These are phyloP conservation scores for Wickerhamiella sorbophila DNA, from an alignment of 805 yeast species.

Conservation along the genomic window DNA sequence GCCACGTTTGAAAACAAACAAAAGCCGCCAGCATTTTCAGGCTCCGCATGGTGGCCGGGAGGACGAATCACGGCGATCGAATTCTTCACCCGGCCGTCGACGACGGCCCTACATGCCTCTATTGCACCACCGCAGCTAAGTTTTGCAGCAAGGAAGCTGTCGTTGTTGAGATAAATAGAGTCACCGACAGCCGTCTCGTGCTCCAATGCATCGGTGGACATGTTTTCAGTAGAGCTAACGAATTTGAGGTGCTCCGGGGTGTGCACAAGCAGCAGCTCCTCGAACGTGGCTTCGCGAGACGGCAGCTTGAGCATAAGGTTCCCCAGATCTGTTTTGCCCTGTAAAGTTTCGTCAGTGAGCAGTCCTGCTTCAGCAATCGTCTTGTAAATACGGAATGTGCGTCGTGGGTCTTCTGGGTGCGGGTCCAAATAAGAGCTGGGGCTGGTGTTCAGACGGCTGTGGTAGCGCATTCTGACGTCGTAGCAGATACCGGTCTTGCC, in stretches of 20 bases:
- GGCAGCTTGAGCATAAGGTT: constrained; percentile 80
- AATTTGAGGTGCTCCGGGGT: constrained; percentile 63
- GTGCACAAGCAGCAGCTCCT: constrained; percentile 79
- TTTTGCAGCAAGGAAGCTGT: constrained; percentile 73
- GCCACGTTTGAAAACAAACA: constrained; percentile 94
- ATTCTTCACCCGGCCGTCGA: constrained; percentile 83
- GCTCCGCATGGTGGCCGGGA: constrained; percentile 99
- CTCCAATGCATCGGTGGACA: constrained; percentile 63
- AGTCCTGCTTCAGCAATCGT: constrained; percentile 89
- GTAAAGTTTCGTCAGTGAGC: constrained; percentile 60
- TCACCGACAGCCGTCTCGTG: constrained; percentile 85
- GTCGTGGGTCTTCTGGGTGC: constrained; percentile 96
- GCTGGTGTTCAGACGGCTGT: constrained; percentile 83
- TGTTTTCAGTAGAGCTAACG: constrained; percentile 57
- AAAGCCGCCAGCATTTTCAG: constrained; percentile 93
- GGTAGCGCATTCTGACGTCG: constrained; percentile 95
- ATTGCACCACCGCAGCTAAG: constrained; percentile 94
- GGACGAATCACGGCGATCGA: constrained; percentile 93
- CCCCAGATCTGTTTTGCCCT: constrained; percentile 65
- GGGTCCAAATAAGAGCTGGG: constrained; percentile 93
- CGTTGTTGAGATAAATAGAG: constrained; percentile 88
- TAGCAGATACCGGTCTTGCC: constrained; percentile 83
- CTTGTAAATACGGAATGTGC: constrained; percentile 87
- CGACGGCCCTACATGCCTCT: constrained; percentile 90
- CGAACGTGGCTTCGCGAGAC: constrained; percentile 73